Evolutionary conservation across 129 eudicot species (phyloP).

Genomic region (Arctium minus): DNA sequence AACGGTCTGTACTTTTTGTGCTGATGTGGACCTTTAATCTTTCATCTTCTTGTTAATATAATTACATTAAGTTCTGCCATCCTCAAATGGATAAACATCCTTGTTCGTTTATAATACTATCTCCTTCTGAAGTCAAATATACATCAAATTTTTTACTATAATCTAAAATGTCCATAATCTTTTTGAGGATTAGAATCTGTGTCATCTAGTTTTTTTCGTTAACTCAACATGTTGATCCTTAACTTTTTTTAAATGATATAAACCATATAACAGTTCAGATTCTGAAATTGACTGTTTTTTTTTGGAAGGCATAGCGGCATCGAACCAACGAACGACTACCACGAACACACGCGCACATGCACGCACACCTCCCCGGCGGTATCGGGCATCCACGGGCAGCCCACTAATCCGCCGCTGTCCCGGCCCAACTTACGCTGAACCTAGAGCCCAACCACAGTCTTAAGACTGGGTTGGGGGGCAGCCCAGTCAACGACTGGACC

Average conservation of each 20-base stretch:
- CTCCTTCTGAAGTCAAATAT: neutral
- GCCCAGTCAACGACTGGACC: no score
- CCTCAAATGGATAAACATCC: neutral
- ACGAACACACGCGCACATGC: no score
- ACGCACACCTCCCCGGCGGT: no score
- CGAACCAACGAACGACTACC: no score
- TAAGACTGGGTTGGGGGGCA: no score
- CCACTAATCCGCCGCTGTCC: no score
- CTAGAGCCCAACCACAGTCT: no score
- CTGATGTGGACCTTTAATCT: neutral
- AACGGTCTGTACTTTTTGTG: slow-evolving; percentile 35
- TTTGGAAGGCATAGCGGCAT: no score
- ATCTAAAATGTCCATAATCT: neutral
- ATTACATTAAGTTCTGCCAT: neutral
- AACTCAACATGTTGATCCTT: neutral
- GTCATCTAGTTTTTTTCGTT: neutral
- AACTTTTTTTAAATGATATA: neutral
- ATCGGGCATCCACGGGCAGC: no score
- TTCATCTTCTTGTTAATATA: neutral
- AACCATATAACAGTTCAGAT: neutral
- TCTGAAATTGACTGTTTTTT: no score
- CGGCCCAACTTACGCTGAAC: no score
- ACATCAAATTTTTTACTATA: neutral
- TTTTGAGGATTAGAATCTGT: neutral
- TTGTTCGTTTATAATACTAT: neutral